A percentile compares a stretch with the other conserved stretches of the same genome.
Conservation (phyloP, 2,329 filamentous ascomycete species). For the Phaeophleospora eucalypticola region DNA sequence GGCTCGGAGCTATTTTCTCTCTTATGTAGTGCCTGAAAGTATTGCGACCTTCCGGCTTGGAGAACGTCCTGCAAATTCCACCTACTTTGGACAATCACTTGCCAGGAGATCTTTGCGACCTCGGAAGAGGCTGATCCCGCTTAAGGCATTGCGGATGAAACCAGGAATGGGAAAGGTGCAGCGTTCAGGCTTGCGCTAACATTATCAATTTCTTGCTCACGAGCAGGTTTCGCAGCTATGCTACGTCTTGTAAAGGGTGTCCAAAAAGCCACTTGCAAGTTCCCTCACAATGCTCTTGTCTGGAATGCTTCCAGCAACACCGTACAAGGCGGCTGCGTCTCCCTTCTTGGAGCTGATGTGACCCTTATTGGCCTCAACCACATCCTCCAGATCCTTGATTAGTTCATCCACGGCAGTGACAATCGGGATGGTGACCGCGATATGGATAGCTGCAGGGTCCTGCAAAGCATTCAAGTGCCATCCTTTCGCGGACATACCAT, state of each 20-base stretch:
- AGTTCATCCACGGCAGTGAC: conserved; percentile 76
- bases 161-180: too few species aligned
- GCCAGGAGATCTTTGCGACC: too few species aligned
- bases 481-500: conserved; percentile 75
- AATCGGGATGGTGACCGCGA: conserved; percentile 87
- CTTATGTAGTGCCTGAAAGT: conserved; percentile 6
- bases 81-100: too few species aligned
- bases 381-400: conserved; percentile 61
- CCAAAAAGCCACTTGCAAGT: conserved; percentile 83
- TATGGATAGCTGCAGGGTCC: conserved; percentile 84
- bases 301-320: conserved; percentile 87
- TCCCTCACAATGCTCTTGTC: conserved; percentile 95
- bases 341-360: conserved; percentile 63
- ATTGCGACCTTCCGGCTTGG: not conserved
- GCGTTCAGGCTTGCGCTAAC: not conserved
- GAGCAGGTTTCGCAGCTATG: too few species aligned
- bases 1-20: not conserved
- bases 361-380: conserved; percentile 68
- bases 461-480: conserved; percentile 98
- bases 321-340: conserved; percentile 84
- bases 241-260: conserved; percentile 56
- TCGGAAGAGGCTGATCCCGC: too few species aligned
- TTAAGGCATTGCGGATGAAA: too few species aligned
- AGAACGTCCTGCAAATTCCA: too few species aligned
- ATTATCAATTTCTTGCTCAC: not conserved